Evolutionary conservation across 441 rosid genomes (phyloP).

Genomic region (Erodium moschatum): DNA sequence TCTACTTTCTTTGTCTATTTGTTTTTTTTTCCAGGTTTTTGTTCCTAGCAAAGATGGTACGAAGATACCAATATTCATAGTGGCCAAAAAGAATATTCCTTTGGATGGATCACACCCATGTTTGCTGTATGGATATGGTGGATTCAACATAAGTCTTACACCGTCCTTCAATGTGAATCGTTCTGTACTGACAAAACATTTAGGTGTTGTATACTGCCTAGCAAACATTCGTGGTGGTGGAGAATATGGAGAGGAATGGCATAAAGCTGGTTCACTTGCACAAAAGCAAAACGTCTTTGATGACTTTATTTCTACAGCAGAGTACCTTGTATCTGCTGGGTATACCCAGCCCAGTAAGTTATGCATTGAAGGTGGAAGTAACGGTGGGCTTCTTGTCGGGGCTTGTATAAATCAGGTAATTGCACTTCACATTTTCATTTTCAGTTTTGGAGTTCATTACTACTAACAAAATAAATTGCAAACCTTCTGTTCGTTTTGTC

Average conservation of each 20-base stretch:
- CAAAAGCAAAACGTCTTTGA: constrained; percentile 87
- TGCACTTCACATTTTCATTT: not conserved
- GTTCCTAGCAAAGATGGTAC: constrained; percentile 76
- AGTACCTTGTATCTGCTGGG: constrained; percentile 69
- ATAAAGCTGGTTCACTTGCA: constrained; percentile 74
- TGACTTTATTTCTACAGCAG: constrained; percentile 76
- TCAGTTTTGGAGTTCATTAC: not conserved
- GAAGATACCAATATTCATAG: constrained; percentile 72
- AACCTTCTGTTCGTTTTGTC: not conserved
- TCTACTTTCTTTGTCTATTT: constrained; percentile 10
- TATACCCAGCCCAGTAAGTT: constrained; percentile 67
- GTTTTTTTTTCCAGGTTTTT: constrained; percentile 46
- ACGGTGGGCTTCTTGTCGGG: constrained; percentile 91
- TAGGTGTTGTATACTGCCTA: constrained; percentile 68
- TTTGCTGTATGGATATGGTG: constrained; percentile 86
- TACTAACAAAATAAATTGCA: not conserved
- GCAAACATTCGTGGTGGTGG: constrained; percentile 97
- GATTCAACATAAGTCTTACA: constrained; percentile 75
- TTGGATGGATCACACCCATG: constrained; percentile 89
- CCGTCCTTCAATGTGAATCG: constrained; percentile 72
- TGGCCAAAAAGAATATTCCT: constrained; percentile 49
- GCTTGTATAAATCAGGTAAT: constrained; percentile 86
- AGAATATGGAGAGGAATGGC: constrained; percentile 98
- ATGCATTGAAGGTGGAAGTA: constrained; percentile 96
- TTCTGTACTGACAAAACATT: constrained; percentile 51